These are phyloP conservation scores for Backusella psychrophila DNA, from an alignment of 192 early-diverging fungal species.

Conservation along the genomic window DNA sequence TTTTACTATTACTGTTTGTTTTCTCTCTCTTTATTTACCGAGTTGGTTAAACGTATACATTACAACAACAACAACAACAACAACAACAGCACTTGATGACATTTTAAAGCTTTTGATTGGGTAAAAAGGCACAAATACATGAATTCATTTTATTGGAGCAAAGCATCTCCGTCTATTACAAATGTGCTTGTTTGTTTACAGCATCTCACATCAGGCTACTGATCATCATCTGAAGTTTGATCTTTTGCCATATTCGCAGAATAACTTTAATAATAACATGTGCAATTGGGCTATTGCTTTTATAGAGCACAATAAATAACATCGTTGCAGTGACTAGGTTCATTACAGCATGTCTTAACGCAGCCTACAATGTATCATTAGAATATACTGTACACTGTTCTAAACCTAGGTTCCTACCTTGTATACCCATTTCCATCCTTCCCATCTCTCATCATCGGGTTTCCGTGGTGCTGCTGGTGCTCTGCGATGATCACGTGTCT, in stretches of 20 bases:
- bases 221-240: conserved; percentile 8
- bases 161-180: neutral
- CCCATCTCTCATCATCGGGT: conserved; percentile 11
- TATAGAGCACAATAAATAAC: conserved; percentile 22
- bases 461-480: neutral
- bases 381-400: neutral
- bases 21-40: neutral
- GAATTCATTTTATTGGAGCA: neutral
- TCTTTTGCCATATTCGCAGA: conserved; percentile 6
- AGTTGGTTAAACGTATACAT: neutral
- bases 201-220: neutral
- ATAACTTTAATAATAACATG: neutral
- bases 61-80: too few species aligned
- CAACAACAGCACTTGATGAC: too few species aligned
- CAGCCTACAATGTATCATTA: conserved; percentile 9
- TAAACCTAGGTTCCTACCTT: conserved; percentile 14
- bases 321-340: conserved; percentile 14
- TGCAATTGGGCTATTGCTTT: conserved; percentile 16
- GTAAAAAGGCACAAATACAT: neutral
- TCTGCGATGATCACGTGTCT: conserved; percentile 12
- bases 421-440: conserved; percentile 30
- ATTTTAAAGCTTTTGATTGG: too few species aligned
- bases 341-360: conserved; percentile 19
- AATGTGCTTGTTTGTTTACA: conserved; percentile 11
- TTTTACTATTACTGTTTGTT: neutral